These are phyloP conservation scores for Voacanga thouarsii DNA, from an alignment of 257 asterid species.

Conservation along the genomic window DNA sequence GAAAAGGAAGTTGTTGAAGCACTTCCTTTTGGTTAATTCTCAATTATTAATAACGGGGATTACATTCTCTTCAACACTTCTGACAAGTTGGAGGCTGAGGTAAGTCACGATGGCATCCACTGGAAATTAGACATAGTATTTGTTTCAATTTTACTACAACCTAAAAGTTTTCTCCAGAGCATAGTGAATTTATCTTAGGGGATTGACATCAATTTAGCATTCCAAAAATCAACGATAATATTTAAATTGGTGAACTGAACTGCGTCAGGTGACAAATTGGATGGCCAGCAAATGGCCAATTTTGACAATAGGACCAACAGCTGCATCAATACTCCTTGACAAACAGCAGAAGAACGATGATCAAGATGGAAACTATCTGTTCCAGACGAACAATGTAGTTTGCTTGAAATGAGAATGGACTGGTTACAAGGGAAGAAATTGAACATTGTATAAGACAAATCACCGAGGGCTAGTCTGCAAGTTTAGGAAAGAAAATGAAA, in stretches of 20 bases:
- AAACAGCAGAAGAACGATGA: neutral
- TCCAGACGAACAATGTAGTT: slow-evolving; percentile 18
- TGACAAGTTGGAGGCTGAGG: slow-evolving; percentile 42
- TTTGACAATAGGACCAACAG: slow-evolving; percentile 29
- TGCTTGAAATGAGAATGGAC: slow-evolving; percentile 22
- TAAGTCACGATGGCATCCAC: no score
- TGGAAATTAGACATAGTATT: no score
- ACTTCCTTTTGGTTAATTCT: slow-evolving; percentile 15
- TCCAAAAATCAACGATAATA: neutral
- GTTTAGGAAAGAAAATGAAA: no score
- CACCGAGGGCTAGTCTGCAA: no score
- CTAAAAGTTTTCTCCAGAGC: neutral
- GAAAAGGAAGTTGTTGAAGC: neutral
- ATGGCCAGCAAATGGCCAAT: slow-evolving; percentile 29
- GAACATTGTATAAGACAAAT: slow-evolving; percentile 28
- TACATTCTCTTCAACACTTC: slow-evolving; percentile 57
- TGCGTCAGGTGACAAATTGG: slow-evolving; percentile 4
- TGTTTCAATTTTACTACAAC: no score
- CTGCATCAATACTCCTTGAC: neutral
- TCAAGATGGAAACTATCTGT: slow-evolving; percentile 9
- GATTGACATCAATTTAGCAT: neutral
- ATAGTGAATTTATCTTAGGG: neutral
- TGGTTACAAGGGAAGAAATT: slow-evolving; percentile 24
- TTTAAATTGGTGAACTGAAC: neutral
- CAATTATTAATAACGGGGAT: slow-evolving; percentile 33